Base-by-base conservation (phyloP, 345 rosid genomes). In the Passiflora organensis region DNA sequence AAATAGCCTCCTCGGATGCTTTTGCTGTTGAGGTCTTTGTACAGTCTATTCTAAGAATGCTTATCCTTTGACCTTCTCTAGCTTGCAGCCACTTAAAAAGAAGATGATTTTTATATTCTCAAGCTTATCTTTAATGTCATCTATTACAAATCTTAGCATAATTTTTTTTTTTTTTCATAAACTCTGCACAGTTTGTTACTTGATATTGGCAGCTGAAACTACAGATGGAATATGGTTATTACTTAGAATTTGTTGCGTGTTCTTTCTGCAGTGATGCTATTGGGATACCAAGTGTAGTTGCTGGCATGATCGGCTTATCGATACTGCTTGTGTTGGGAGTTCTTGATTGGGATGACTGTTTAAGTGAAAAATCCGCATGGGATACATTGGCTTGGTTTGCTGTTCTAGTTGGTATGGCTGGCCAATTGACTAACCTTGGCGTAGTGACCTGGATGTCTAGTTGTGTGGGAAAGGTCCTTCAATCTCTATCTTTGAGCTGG, bases 341-440 rank as follows among this genome's bases (percentile, higher is more conserved):
- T 44, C 95, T 93, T 50, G 85, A 93, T 9, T 93, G 97, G 99
- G 88, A 89, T 45, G 99, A 93, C 59, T 93, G 99, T 72, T 67
- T 93, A 21, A 83, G 89, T 57, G 99, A 93, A 59, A 85, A 89
- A 62, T 89, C 99, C 6, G 97, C 99, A 0, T 93, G 99, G 97
- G 97, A 93, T 78, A 89, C 97, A 5, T 67, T 93, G 71, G 78
- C 90, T 51, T 93, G 99, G 99, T 89, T 89, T 43, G 88, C 97
- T 13, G 88, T 89, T 55, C 73, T 93, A 49, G 96, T 93, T 34
- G 96, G 96, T 50, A 85, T 93, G 99, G 99, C 99, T 4, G 80
- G 96, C 43, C 97, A 93, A 56, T 74, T 89, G 59, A 89, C 96
- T 5, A 83, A 82, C 81, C 85, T 86, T 1, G 96, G 99, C 20